A percentile compares a stretch with the other conserved stretches of the same genome.
phyloP scores from a whole-genome alignment of 495 filamentous ascomycete genomes.

The Bombardia bombarda region DNA sequence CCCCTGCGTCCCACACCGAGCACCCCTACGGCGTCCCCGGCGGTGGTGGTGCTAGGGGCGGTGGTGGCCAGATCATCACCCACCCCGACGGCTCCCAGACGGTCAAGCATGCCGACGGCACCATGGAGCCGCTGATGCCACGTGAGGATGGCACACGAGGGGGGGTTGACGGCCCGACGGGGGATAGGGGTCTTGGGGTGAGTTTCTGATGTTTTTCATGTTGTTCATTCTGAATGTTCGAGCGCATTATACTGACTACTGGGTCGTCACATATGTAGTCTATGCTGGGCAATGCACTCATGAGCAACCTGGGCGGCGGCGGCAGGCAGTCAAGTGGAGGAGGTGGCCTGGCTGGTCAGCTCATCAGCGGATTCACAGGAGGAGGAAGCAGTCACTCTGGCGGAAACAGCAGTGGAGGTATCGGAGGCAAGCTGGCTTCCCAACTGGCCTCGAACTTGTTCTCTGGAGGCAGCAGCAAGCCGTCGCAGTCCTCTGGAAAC shows the following conservation, averaged over 20 bases:
- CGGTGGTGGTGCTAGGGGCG: conserved; percentile 10
- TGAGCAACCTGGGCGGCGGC: conserved; percentile 11
- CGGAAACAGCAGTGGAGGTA: conserved; percentile 23
- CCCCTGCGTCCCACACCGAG: conserved; percentile 36
- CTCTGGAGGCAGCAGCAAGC: conserved; percentile 29
- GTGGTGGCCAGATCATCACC: conserved; percentile 36
- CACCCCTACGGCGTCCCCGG: conserved; percentile 44
- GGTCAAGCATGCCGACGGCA: conserved; percentile 40
- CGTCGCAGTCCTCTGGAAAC: conserved; percentile 25
- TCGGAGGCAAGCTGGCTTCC: conserved; percentile 34
- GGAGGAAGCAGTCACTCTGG: conserved; percentile 26
- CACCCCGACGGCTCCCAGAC: conserved; percentile 46
- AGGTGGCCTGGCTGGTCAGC: conserved; percentile 25
- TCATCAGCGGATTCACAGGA: conserved; percentile 25
- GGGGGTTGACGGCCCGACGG: conserved; percentile 20
- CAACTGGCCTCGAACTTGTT: conserved; percentile 40
- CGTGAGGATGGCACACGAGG: conserved; percentile 29
- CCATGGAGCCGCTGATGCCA: conserved; percentile 38
- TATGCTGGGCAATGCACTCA: conserved; percentile 20
- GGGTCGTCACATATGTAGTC: conserved; percentile 5
- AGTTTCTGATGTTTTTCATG: conserved; percentile 16
- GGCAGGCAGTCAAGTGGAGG: conserved; percentile 16
- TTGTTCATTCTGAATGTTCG: too few relatives aligned
- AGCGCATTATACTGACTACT: background rate
- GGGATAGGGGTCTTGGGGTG: conserved; percentile 41